Base-by-base conservation (phyloP, 2,329 filamentous ascomycete species). In the Penicillium sp. region DNA sequence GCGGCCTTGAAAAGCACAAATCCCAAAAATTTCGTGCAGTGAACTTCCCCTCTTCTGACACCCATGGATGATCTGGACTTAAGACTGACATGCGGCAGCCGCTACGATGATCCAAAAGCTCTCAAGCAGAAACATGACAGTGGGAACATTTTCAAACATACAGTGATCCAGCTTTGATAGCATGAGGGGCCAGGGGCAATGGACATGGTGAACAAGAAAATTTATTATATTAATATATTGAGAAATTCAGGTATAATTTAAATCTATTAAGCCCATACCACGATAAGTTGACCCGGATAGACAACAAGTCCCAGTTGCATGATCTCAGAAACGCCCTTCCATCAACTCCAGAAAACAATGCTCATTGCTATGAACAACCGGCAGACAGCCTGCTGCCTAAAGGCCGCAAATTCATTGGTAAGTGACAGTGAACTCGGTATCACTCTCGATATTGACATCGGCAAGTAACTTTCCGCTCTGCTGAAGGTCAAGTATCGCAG, bases 401-500 rank as follows among this genome's bases (percentile, higher is more conserved):
- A 18, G 18, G 18, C 16, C 16, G 16, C 18, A 10, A 31, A 6
- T 16, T 51, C 39, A 62, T 47, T 57, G 33, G 18, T 64, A 63
- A 10, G 45, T 58, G 3, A 73, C 67, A 28, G 49, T 54, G 26
- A 73, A 60, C 39, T 66, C 56, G 3, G 54, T 58, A 28, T 69
- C 57, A 16, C 67, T 66, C 4, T 54, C 24, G 8, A 68, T 47
- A 6, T 61, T 47, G 6, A 66, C 64, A 26, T 65, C 45, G 3
- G 71, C 70, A 48, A 68, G 51, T 10, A 77, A 62, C 47, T 68
- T 54, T 52, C 64, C 62, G 47, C 67, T 70, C 66, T 80, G 77
- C 64, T 76, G 65, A 49, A 81, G 74, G 49, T 81, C 76, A 47
- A 81, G 63, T 52, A 80, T 69, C 9, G 67, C 70, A n/a, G 71